These are phyloP conservation scores for Austroboletus niveus DNA, from an alignment of 1,284 basidiomycete species.

Conservation along the genomic window DNA sequence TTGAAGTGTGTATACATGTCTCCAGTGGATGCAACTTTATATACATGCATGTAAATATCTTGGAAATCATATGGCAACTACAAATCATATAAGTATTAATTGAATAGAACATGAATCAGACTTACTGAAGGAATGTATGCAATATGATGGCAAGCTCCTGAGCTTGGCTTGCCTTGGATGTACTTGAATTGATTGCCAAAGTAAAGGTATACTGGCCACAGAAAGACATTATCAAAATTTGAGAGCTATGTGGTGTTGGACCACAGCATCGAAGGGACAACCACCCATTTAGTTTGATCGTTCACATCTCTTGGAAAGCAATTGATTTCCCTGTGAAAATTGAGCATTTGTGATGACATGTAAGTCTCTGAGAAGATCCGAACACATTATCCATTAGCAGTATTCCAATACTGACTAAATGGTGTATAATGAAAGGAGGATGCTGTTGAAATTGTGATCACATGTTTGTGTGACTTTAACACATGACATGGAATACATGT, in stretches of 20 bases:
- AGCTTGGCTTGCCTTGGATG: constrained; percentile 8
- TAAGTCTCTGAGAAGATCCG: constrained; percentile 23
- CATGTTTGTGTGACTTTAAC: too few species aligned
- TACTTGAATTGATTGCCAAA: constrained; percentile 26
- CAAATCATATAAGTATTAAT: neutral
- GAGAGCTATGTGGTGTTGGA: constrained; percentile 32
- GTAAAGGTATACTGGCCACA: constrained; percentile 33
- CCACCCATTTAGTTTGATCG: constrained; percentile 13
- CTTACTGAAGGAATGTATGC: constrained; percentile 26
- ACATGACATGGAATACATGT: too few species aligned
- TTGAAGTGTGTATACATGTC: constrained; percentile 20
- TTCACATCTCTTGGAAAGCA: neutral
- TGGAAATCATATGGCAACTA: constrained; percentile 25
- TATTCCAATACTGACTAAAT: constrained; percentile 19
- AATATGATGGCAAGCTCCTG: constrained; percentile 27
- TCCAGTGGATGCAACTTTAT: neutral
- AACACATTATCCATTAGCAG: constrained; percentile 3
- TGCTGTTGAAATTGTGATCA: too few species aligned
- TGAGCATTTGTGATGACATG: constrained; percentile 7
- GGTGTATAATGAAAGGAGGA: constrained; percentile 12
- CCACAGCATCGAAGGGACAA: constrained; percentile 31
- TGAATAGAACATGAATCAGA: neutral
- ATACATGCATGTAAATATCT: constrained; percentile 10
- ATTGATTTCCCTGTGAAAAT: neutral
- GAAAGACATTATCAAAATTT: constrained; percentile 23